Conservation (phyloP, 192 early-diverging fungal genomes). For the Coemansia sp. region DNA sequence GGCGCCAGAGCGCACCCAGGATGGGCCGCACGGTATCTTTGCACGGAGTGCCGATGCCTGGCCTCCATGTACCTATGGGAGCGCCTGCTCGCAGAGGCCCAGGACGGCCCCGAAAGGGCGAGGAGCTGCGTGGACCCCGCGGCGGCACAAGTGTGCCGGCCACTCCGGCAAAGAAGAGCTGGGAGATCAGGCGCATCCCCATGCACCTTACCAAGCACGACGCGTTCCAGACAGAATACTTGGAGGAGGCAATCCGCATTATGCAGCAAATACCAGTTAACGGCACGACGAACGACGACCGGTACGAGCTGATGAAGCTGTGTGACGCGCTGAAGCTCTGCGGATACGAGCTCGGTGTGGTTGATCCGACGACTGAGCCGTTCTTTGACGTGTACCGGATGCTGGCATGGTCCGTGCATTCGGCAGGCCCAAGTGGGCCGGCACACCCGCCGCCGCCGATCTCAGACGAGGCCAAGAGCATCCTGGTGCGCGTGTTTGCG, state of each 20-base stretch:
- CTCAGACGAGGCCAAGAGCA: conserved; percentile 20
- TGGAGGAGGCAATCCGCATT: conserved; percentile 15
- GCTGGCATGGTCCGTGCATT: conserved; percentile 42
- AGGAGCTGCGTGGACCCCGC: neutral
- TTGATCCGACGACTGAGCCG: conserved; percentile 7
- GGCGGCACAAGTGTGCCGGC: neutral
- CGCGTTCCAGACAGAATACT: conserved; percentile 24
- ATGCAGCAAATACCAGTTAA: conserved; percentile 22
- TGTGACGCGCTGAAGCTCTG: conserved; percentile 51
- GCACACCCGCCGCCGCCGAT: conserved; percentile 28
- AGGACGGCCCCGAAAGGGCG: conserved; percentile 36
- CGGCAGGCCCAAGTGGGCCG: conserved; percentile 14
- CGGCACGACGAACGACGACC: conserved; percentile 22
- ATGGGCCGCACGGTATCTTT: neutral
- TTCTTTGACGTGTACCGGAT: conserved; percentile 34
- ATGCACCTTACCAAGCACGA: conserved; percentile 46
- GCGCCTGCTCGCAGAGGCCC: conserved; percentile 12
- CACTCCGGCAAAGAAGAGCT: conserved; percentile 12
- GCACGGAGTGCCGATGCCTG: neutral
- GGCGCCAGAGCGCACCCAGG: neutral
- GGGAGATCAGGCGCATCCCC: conserved; percentile 29
- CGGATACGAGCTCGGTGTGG: conserved; percentile 38
- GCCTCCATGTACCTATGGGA: neutral
- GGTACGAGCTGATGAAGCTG: conserved; percentile 50
- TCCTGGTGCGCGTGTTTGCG: conserved; percentile 36